Conservation (phyloP, 495 filamentous ascomycete genomes). For the Aspergillus ostianus region DNA sequence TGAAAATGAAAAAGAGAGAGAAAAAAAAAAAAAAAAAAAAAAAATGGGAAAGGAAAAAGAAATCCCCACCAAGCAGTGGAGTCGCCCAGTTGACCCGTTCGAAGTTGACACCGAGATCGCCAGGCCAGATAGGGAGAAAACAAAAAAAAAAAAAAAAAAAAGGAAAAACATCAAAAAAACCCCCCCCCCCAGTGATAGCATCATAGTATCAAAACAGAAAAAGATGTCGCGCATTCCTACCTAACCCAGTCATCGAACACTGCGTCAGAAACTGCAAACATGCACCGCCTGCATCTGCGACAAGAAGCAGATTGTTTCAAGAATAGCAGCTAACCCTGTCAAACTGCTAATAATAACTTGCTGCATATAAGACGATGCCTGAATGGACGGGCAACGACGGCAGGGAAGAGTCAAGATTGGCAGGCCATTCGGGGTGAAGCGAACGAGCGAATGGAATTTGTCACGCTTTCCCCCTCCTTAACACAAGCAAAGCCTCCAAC, state of each 20-base stretch:
- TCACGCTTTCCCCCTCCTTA: slow-evolving; percentile 1
- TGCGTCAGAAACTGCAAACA: background rate
- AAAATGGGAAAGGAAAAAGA: too few species aligned
- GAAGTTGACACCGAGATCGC: slow-evolving; percentile 3
- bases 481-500: slow-evolving; percentile 8
- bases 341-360: slow-evolving; percentile 3
- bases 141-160: background rate
- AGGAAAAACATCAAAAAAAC: too few species aligned
- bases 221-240: background rate
- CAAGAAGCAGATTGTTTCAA: slow-evolving; percentile 2
- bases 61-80: too few species aligned
- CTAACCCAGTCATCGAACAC: background rate
- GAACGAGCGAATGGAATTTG: slow-evolving; percentile 7
- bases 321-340: background rate
- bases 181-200: background rate
- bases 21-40: background rate
- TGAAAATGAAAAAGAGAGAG: background rate
- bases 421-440: background rate
- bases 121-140: background rate
- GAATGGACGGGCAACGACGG: background rate
- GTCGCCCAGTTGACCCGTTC: slow-evolving; percentile 4
- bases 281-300: background rate
- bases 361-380: background rate
- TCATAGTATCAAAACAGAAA: background rate
- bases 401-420: background rate